Conservation (phyloP, 768 basidiomycete genomes). For the Lentinula aciculospora region DNA sequence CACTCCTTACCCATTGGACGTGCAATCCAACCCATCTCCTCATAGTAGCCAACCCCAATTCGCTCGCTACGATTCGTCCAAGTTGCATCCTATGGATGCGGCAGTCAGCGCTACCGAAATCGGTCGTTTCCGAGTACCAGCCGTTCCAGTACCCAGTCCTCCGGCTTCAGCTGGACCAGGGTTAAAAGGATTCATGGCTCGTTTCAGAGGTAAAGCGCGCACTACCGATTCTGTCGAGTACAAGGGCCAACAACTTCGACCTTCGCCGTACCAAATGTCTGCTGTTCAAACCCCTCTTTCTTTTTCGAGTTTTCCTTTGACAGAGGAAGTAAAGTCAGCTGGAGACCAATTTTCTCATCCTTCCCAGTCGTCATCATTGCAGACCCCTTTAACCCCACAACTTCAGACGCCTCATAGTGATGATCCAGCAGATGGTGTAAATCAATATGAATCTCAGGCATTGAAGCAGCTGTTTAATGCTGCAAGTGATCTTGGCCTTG, state of each 20-base stretch:
- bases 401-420: conserved; percentile 14
- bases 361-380: conserved; percentile 12
- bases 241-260: background rate
- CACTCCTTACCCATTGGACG: conserved; percentile 36
- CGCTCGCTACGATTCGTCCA: conserved; percentile 35
- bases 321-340: conserved; percentile 1
- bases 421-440: conserved; percentile 19
- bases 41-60: conserved; percentile 20
- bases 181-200: conserved; percentile 75
- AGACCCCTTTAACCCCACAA: conserved; percentile 2
- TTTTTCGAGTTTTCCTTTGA: background rate
- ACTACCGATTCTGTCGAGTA: conserved; percentile 21
- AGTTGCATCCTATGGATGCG: conserved; percentile 27
- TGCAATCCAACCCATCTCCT: conserved; percentile 28
- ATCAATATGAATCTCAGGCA: conserved; percentile 40
- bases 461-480: conserved; percentile 73
- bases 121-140: conserved; percentile 46
- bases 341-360: conserved; percentile 17
- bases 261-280: conserved; percentile 6
- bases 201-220: conserved; percentile 53
- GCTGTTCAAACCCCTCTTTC: background rate
- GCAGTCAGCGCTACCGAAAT: conserved; percentile 45
- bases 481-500: conserved; percentile 68
- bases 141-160: conserved; percentile 51
- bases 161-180: conserved; percentile 70